Base-by-base conservation (phyloP, 768 basidiomycete genomes). In the Suillus americanus region DNA sequence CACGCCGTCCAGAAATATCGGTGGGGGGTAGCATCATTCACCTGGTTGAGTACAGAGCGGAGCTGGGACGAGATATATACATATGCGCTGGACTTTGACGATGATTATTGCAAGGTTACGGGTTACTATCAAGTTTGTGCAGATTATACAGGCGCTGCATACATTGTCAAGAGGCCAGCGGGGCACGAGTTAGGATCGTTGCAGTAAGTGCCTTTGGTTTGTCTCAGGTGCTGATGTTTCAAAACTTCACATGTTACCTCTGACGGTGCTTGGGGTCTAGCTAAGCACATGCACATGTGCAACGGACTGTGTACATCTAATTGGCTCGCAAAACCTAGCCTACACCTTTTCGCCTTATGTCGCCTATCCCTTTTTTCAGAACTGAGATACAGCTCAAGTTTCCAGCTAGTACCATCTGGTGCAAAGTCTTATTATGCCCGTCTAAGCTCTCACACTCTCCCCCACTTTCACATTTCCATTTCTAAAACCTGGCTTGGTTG, bases 61-160 rank as follows among this genome's bases (percentile, higher is more conserved):
- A 79, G 78, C 60, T 89, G 88, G 88, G 75, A 85, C 33, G 89
- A 89, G 77, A 80, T 78, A 16, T 89, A 89, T 68, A 74, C 79
- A 12, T 88, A 88, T 68, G 78, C 83, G 13, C 73, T 89, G 66
- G 84, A 85, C 71, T 89, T 88, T 89, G 87, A 88, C 62, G 78
- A 84, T 30, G 80, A 82, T 6, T 13, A 12, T 35, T 69, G 74
- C 61, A 88, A 84, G 73, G 77, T 90, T n/a, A 77, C 76, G 25
- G 76, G 79, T 51, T 88, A 87, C 79, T 83, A 89, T n/a, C n/a
- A 40, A 70, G 81, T 89, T 3, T 89, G 88, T 87, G 86, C 85
- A 16, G 88, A 46, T 13, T 2, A 89, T 73, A 84, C 87, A 8
- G 87, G 86, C 13, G 83, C 87, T 6, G 82, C 85, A 10, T 86